Evolutionary conservation across 1,284 basidiomycete species (phyloP).

Genomic region (Heterobasidion occidentale): DNA sequence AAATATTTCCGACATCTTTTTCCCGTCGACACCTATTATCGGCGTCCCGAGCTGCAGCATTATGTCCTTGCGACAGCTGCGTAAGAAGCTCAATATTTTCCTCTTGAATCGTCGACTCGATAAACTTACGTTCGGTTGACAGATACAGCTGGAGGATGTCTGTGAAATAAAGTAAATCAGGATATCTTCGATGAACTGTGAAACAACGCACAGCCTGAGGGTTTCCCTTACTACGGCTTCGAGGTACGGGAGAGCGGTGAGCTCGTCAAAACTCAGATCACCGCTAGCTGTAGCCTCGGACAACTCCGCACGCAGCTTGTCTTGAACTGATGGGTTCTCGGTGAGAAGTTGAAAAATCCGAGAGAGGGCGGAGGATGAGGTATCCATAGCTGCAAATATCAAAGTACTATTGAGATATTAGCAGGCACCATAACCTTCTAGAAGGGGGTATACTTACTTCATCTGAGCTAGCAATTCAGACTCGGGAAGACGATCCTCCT

Average conservation of each 20-base stretch:
- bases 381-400: slow-evolving; percentile 12
- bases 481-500: slow-evolving; percentile 7
- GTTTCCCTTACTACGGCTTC: slow-evolving; percentile 23
- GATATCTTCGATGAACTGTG: too few species aligned
- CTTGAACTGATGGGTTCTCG: slow-evolving; percentile 10
- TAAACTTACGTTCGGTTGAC: not conserved
- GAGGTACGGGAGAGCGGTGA: not conserved
- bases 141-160: slow-evolving; percentile 3
- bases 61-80: not conserved
- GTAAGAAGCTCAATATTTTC: not conserved
- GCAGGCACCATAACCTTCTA: not conserved
- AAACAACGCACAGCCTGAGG: slow-evolving; percentile 11
- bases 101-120: not conserved
- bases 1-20: not conserved
- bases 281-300: slow-evolving; percentile 8
- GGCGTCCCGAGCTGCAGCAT: not conserved
- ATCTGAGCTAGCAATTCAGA: slow-evolving; percentile 10
- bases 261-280: not conserved
- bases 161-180: not conserved
- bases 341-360: slow-evolving; percentile 12
- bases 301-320: slow-evolving; percentile 18
- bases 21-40: not conserved
- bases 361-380: slow-evolving; percentile 12
- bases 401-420: slow-evolving; percentile 3
- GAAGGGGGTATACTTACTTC: slow-evolving; percentile 1